A percentile compares a stretch with the other conserved stretches of the same genome.
phyloP scores from a whole-genome alignment of 2,329 filamentous ascomycete genomes.

The Hymenotorrendiella dingleyae region DNA sequence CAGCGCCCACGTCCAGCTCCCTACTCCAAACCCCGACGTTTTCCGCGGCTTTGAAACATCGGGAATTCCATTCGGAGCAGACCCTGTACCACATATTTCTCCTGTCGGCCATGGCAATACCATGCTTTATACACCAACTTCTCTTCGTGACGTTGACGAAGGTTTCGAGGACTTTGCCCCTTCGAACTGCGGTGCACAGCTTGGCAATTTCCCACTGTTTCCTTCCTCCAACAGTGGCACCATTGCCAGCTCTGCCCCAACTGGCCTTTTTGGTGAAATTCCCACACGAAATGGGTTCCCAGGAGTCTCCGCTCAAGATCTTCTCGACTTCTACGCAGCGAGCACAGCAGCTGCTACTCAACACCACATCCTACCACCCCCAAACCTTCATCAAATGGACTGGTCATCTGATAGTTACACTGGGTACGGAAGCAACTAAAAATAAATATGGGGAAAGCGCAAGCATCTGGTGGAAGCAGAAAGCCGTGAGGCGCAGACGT shows the following conservation, averaged over 20 bases:
- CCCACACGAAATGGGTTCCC: conserved; percentile 17
- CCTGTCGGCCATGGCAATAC: conserved; percentile 62
- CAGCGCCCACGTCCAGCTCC: conserved; percentile 50
- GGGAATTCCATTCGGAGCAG: conserved; percentile 25
- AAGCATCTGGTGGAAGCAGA: conserved; percentile 19
- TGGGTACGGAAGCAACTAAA: conserved; percentile 21
- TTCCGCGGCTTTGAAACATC: conserved; percentile 31
- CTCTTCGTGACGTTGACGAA: conserved; percentile 57
- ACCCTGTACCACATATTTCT: conserved; percentile 52
- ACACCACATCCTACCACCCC: conserved; percentile 7
- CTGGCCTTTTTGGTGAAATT: conserved; percentile 27
- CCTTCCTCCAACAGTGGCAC: conserved; percentile 21
- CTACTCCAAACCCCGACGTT: conserved; percentile 40
- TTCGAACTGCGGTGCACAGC: conserved; percentile 14
- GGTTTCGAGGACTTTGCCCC: conserved; percentile 27
- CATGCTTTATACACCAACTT: conserved; percentile 63
- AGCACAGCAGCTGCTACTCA: conserved; percentile 18
- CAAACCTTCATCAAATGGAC: conserved; percentile 19
- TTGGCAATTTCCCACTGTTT: conserved; percentile 28
- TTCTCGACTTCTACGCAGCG: conserved; percentile 27
- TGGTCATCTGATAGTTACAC: conserved; percentile 22
- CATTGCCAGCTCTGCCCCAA: conserved; percentile 18
- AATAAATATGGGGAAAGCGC: conserved; percentile 4
- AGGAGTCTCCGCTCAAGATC: conserved; percentile 19
- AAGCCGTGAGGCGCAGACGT: conserved; percentile 10